Evolutionary conservation across 2,329 filamentous ascomycete genomes (phyloP).

Genomic region (Triangularia setosa): DNA sequence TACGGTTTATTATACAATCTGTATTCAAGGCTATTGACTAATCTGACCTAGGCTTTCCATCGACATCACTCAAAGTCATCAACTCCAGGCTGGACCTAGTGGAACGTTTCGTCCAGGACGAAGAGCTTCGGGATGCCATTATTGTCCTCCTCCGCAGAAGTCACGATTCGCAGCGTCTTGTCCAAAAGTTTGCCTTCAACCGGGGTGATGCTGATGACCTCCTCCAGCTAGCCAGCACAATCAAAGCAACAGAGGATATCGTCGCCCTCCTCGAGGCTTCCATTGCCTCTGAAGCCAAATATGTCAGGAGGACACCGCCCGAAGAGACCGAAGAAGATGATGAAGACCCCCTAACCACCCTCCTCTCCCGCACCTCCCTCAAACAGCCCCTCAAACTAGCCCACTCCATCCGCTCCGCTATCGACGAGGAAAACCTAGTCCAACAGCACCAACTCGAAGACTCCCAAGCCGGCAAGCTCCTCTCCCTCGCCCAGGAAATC

Average conservation of each 20-base stretch:
- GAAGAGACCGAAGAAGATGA: neutral
- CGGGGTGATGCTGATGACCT: slow-evolving; percentile 91
- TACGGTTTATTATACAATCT: slow-evolving; percentile 4
- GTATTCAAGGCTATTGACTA: slow-evolving; percentile 11
- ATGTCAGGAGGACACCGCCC: neutral
- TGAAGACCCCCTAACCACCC: slow-evolving; percentile 31
- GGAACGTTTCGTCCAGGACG: slow-evolving; percentile 63
- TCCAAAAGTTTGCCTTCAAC: slow-evolving; percentile 91
- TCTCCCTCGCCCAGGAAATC: slow-evolving; percentile 69
- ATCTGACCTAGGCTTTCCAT: slow-evolving; percentile 56
- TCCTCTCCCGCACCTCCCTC: slow-evolving; percentile 60
- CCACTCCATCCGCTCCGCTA: slow-evolving; percentile 66
- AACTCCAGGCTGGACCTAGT: slow-evolving; percentile 78
- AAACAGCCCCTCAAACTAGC: slow-evolving; percentile 66
- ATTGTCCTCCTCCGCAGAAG: slow-evolving; percentile 66
- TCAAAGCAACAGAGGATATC: slow-evolving; percentile 68
- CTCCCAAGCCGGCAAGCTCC: slow-evolving; percentile 64
- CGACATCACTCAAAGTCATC: slow-evolving; percentile 78
- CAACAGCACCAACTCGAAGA: slow-evolving; percentile 76
- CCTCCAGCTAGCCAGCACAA: slow-evolving; percentile 75
- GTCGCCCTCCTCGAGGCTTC: slow-evolving; percentile 41
- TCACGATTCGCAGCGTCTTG: slow-evolving; percentile 81
- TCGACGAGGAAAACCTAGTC: slow-evolving; percentile 88
- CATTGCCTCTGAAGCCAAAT: slow-evolving; percentile 6
- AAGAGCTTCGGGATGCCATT: slow-evolving; percentile 66